Conservation (phyloP, 495 filamentous ascomycete species). For the Neurospora sp. region DNA sequence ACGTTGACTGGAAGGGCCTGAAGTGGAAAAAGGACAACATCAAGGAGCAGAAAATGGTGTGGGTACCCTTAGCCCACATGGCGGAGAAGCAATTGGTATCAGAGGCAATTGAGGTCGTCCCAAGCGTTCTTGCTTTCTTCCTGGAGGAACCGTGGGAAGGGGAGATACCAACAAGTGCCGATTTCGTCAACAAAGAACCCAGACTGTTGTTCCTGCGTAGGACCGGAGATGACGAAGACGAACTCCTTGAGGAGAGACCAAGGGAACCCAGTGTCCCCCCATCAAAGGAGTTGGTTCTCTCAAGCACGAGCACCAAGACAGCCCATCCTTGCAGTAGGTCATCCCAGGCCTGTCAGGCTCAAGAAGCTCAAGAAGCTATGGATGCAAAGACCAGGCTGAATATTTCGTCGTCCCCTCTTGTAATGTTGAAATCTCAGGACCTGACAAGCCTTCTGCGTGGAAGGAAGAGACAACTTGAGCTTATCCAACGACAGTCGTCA, state of each 20-base stretch:
- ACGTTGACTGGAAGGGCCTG: slow-evolving; percentile 14
- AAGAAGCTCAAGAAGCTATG: background rate
- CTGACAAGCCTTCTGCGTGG: slow-evolving; percentile 7
- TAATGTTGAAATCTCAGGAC: background rate
- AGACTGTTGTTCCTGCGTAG: slow-evolving; percentile 42
- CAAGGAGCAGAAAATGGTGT: slow-evolving; percentile 36
- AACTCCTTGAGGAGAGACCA: slow-evolving; percentile 29
- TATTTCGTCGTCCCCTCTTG: background rate
- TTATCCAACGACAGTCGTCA: background rate
- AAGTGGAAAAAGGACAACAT: slow-evolving; percentile 34
- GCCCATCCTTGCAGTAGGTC: background rate
- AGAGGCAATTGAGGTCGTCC: slow-evolving; percentile 26
- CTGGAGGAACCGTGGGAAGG: slow-evolving; percentile 9
- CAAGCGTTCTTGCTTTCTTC: slow-evolving; percentile 9
- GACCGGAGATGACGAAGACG: slow-evolving; percentile 39
- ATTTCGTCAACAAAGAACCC: slow-evolving; percentile 41
- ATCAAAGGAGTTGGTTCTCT: background rate
- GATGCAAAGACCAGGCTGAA: background rate
- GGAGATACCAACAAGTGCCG: slow-evolving; percentile 26
- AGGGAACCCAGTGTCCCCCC: background rate
- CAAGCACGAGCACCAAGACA: background rate
- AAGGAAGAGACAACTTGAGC: slow-evolving; percentile 8
- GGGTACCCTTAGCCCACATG: slow-evolving; percentile 34
- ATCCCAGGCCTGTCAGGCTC: background rate
- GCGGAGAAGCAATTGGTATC: slow-evolving; percentile 16